Evolutionary conservation across 176 grass and related monocot species (phyloP), one percentile per base, ranked within the genome.

Genomic region (Saccharum spontaneum): DNA sequence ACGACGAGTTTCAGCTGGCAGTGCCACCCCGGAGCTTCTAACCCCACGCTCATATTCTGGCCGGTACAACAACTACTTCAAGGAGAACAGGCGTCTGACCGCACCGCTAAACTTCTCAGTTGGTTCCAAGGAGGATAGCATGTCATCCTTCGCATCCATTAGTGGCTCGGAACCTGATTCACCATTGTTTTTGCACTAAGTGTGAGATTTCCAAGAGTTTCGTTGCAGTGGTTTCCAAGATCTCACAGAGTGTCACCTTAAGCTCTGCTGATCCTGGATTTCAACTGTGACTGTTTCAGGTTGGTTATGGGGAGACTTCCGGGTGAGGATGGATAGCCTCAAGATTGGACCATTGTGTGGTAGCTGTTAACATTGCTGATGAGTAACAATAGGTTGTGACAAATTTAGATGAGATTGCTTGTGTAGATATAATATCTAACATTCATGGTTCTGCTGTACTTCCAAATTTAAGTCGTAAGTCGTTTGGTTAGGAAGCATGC

Each of bases 101-200:
- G 39, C 54, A n/a, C 96, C 90, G 4, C 73, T 95, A 64, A 90
- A 92, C 75, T 87, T 95, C 69, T 94, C 88, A 14, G 65, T 48
- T 23, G 77, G 76, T 66, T 94, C 87, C 3, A 98, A 94, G 66
- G 93, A 90, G 14, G 97, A 99, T 73, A 90, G 87, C 68, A 85
- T 90, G 88, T 92, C 97, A 75, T 92, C 94, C 31, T 99, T 96
- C 31, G 87, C 96, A 63, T 94, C 97, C 36, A 70, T 96, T n/a
- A 87, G 80, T 17, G 93, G 97, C 78, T 99, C 93, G 3, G 92
- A 94, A 81, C 75, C 84, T 62, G 93, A 89, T 38, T 98, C 93
- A 14, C 96, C 89, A 45, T 84, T 91, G 70, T 84, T 71, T 70
- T 78, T 84, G 70, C 88, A 79, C 82, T 88, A 69, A 88, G 79